Conservation (phyloP, 495 filamentous ascomycete species). For the Podospora australis region DNA sequence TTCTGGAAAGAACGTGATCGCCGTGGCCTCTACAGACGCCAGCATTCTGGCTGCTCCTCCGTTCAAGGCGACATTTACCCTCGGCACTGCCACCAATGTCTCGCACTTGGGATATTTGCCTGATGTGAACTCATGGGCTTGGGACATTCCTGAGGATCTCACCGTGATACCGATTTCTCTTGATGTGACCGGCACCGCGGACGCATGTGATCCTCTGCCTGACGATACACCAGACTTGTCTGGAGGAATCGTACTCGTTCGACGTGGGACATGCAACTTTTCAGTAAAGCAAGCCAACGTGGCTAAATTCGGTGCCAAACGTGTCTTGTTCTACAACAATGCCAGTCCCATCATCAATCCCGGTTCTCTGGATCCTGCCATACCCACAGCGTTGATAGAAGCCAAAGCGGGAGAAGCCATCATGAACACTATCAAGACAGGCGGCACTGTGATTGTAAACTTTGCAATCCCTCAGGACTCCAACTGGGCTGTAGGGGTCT, state of each 20-base stretch:
- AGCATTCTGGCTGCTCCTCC: constrained; percentile 19
- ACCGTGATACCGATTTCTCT: constrained; percentile 22
- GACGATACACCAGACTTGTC: constrained; percentile 30
- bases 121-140: constrained; percentile 7
- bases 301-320: constrained; percentile 19
- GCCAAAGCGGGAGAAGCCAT: constrained; percentile 21
- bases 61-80: constrained; percentile 25
- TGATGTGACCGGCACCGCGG: constrained; percentile 11
- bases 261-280: constrained; percentile 24
- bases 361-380: constrained; percentile 7
- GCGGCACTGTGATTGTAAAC: constrained; percentile 22
- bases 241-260: constrained; percentile 33
- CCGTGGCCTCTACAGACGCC: constrained; percentile 23
- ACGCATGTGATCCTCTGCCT: constrained; percentile 21
- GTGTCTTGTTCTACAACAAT: constrained; percentile 26
- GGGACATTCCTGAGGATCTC: constrained; percentile 12
- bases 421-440: constrained; percentile 17
- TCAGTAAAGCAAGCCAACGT: constrained; percentile 21
- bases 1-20: constrained; percentile 24
- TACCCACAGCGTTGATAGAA: constrained; percentile 17
- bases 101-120: constrained; percentile 21
- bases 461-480: constrained; percentile 21
- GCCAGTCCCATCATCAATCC: constrained; percentile 13
- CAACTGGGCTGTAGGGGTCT: constrained; percentile 21
- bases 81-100: constrained; percentile 19